A percentile compares a stretch with the other conserved stretches of the same genome.
phyloP scores from a whole-genome alignment of 371 early-diverging fungal species.

The Apophysomyces trapeziformis region DNA sequence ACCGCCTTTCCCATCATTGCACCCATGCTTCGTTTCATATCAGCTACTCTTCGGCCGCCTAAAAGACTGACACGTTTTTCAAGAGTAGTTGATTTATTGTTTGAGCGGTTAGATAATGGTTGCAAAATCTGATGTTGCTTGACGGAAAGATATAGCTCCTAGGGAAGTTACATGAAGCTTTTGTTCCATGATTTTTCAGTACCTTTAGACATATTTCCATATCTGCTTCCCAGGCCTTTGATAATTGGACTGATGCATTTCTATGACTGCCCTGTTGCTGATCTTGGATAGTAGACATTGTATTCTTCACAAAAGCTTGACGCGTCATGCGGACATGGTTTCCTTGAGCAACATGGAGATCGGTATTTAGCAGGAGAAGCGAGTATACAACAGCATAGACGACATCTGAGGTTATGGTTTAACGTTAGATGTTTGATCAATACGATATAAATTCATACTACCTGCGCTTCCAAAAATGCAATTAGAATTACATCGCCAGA shows the following conservation, averaged over 20 bases:
- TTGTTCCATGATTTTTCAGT: slow-evolving; percentile 8
- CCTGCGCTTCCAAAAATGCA: slow-evolving; percentile 57
- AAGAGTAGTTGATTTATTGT: slow-evolving; percentile 1
- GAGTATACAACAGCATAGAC: slow-evolving; percentile 90
- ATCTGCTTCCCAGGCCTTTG: slow-evolving; percentile 46
- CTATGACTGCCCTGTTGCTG: slow-evolving; percentile 43
- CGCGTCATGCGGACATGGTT: slow-evolving; percentile 65
- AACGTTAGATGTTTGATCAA: background rate
- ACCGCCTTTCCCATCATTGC: slow-evolving; percentile 27
- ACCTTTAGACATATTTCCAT: slow-evolving; percentile 48
- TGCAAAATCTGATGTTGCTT: slow-evolving; percentile 78
- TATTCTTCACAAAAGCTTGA: slow-evolving; percentile 65
- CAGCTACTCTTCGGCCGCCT: slow-evolving; percentile 21
- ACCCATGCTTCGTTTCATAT: slow-evolving; percentile 26
- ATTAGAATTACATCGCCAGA: slow-evolving; percentile 80
- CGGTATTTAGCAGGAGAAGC: slow-evolving; percentile 89
- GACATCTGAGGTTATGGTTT: slow-evolving; percentile 46
- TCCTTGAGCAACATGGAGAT: slow-evolving; percentile 83
- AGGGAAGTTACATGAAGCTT: slow-evolving; percentile 21
- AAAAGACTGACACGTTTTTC: slow-evolving; percentile 26
- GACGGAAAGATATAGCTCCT: slow-evolving; percentile 79
- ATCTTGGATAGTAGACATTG: slow-evolving; percentile 56
- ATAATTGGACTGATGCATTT: slow-evolving; percentile 30
- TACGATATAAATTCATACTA: slow-evolving; percentile 13
- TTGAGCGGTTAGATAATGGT: slow-evolving; percentile 38